These are phyloP conservation scores for Rhynchospora breviuscula DNA, from an alignment of 176 grass and related monocot genomes.

Conservation along the genomic window DNA sequence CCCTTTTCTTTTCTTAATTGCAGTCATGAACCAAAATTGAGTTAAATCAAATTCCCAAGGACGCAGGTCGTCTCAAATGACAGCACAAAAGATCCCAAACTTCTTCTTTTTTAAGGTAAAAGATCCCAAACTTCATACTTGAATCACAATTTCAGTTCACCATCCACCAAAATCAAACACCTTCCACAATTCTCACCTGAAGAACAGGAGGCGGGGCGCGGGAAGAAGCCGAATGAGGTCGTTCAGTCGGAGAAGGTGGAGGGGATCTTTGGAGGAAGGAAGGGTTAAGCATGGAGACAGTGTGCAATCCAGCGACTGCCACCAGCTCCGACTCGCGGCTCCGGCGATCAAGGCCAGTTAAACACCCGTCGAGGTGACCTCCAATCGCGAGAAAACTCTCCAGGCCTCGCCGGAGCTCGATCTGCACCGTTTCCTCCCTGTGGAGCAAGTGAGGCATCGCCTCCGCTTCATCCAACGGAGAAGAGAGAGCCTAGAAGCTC, in stretches of 20 bases:
- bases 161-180: neutral
- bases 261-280: conserved; percentile 39
- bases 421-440: conserved; percentile 4
- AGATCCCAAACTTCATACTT: neutral
- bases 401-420: conserved; percentile 27
- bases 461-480: conserved; percentile 11
- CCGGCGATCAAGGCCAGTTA: conserved; percentile 32
- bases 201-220: conserved; percentile 28
- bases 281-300: conserved; percentile 40
- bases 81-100: neutral
- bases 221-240: conserved; percentile 20
- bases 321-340: conserved; percentile 38
- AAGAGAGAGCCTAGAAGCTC: neutral
- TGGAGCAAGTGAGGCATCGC: conserved; percentile 8
- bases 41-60: neutral
- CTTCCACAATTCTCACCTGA: conserved; percentile 30
- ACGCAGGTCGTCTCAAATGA: neutral
- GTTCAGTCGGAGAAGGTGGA: conserved; percentile 22
- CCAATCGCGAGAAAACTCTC: conserved; percentile 19
- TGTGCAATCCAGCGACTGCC: conserved; percentile 37
- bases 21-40: neutral
- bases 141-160: neutral
- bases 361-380: conserved; percentile 17
- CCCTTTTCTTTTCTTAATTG: neutral
- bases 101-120: no score